Base-by-base conservation (phyloP, 768 basidiomycete species). In the Fistulinella prunicolor region DNA sequence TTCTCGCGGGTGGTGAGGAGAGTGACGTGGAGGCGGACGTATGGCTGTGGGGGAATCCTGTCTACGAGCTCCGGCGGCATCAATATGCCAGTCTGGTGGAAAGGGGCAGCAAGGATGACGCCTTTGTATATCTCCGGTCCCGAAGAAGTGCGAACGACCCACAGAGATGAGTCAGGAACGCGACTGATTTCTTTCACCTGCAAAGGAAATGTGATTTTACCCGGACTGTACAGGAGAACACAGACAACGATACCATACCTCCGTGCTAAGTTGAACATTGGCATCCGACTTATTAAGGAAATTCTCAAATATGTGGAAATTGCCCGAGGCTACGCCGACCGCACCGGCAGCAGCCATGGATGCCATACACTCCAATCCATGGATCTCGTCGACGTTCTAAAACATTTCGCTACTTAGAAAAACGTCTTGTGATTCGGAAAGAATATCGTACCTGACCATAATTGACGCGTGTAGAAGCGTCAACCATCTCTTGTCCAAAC, bases 1-100 rank as follows among this genome's bases (percentile, higher is more conserved):
- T 82, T 68, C 2, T 83, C 73, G 10, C 82, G 83, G 2, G 95
- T 97, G n/a, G 84, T 78, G 32, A 98, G 73, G 19, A 93, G 77
- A 9, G 95, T 96, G 42, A 95, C 93, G 62, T 94, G 89, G 2
- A 97, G 81, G 54, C 78, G 81, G 39, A 92, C 77, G 62, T 95
- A 96, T 19, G 84, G 82, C 54, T 89, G 86, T 30, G 72, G 59
- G 2, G 85, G 83, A 26, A 93, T 78, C 39, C 73, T 73, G 3
- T 73, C 65, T 5, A 77, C 61, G 24, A 86, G 63, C 16, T 76
- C 60, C 6, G 64, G 43, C 4, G 83, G 75, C 21, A 88, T 64
- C 6, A 61, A 59, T 53, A 90, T 85, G 13, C 68, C 70, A 2
- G 87, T 77, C 22, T 76, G 80, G 66, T 89, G 83, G 73, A 83